phyloP scores from a whole-genome alignment of 371 early-diverging fungal genomes.

The Syncephalis fuscata region DNA sequence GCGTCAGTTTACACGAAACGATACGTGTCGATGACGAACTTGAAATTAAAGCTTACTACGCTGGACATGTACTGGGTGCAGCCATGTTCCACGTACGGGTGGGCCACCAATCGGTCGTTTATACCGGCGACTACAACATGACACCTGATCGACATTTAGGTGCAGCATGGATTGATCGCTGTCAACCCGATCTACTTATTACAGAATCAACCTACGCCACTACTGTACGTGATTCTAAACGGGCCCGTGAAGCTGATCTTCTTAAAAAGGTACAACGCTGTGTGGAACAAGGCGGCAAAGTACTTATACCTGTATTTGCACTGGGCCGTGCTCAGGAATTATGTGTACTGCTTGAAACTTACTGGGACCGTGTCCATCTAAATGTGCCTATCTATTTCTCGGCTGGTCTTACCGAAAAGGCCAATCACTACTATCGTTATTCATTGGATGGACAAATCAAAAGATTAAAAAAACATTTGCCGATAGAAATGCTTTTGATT shows the following conservation, averaged over 20 bases:
- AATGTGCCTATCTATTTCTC: conserved; percentile 84
- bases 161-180: conserved; percentile 82
- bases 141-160: conserved; percentile 92
- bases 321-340: conserved; percentile 94
- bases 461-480: conserved; percentile 76
- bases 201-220: conserved; percentile 95
- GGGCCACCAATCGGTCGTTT: conserved; percentile 71
- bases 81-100: conserved; percentile 87
- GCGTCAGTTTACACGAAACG: conserved; percentile 80
- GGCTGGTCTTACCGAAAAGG: conserved; percentile 83
- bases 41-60: conserved; percentile 86
- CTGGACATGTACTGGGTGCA: conserved; percentile 97
- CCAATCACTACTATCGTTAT: conserved; percentile 90
- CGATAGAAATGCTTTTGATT: conserved; percentile 85
- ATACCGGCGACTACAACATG: conserved; percentile 98
- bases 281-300: conserved; percentile 77
- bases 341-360: conserved; percentile 83
- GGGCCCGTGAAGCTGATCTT: conserved; percentile 84
- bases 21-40: conserved; percentile 65
- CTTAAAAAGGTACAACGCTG: conserved; percentile 80
- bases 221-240: conserved; percentile 86
- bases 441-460: conserved; percentile 92
- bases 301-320: conserved; percentile 92
- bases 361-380: conserved; percentile 88
- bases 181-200: conserved; percentile 80